Evolutionary conservation across 148 eudicot species (phyloP), one percentile per base, ranked within the genome.

Genomic region (Limonium bicolor): DNA sequence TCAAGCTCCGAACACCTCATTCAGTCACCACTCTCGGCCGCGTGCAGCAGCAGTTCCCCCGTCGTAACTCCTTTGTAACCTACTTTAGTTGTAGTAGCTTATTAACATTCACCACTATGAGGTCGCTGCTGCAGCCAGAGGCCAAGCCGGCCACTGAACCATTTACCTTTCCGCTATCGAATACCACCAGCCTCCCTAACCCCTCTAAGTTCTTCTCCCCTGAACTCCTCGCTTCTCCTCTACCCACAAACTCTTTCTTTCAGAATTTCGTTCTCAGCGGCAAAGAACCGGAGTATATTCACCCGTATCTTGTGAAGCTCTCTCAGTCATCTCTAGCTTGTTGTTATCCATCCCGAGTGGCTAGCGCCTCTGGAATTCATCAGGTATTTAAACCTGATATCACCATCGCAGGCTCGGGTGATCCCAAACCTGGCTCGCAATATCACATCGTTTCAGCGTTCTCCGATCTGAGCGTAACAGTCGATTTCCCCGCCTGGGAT

Each of bases 181-280:
- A 72, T 14, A 76, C 96, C 32, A 30, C 55, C 0, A 81, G 77
- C 55, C 65, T 88, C 20, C 96, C 94, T 1, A 79, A 83, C 37
- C 94, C 96, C 0, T 56, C 84, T 21, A 29, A 12, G 4, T 83
- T 74, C 61, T 80, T 83, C 67, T 48, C 84, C 10, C 71, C 68
- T 18, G 11, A 60, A n/a, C 76, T 80, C 35, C 62, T 64, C 60
- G 37, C 76, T 0, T 45, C 63, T 13, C 92, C 96, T 19, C 50
- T 88, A 1, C 96, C 96, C 16, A 88, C 92, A 0, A 88, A 83
- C 46, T 74, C 94, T 1, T 83, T 83, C 58, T 83, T 88, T 67
- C 92, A 88, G 35, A 88, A 88, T 70, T 72, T 83, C 18, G 72
- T 63, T 48, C 75, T 88, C 0, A 80, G 72, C 43, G 94, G 92